phyloP scores from a whole-genome alignment of 306 rosid species.

The Morella rubra region DNA sequence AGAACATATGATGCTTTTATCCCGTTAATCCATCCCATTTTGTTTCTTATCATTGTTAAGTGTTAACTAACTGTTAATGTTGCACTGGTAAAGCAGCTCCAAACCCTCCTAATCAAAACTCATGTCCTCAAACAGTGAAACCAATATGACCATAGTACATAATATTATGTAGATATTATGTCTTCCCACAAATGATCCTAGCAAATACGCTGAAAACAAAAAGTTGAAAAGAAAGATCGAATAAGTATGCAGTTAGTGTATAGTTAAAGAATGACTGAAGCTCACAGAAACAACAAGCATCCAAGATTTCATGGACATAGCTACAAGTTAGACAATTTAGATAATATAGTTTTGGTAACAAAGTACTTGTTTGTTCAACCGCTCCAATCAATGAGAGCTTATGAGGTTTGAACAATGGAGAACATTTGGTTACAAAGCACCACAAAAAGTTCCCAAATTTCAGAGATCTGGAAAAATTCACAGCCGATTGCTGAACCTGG shows the following conservation, averaged over 20 bases:
- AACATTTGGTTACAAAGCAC: constrained; percentile 41
- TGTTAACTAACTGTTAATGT: not conserved
- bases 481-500: constrained; percentile 34
- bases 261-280: not conserved
- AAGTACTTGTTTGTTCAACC: constrained; percentile 31
- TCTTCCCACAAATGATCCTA: not conserved
- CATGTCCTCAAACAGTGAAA: not conserved
- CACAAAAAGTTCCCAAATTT: constrained; percentile 42
- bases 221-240: not conserved
- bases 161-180: not conserved
- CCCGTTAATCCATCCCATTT: not conserved
- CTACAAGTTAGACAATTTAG: constrained; percentile 35
- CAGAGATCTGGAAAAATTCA: constrained; percentile 33
- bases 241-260: not conserved
- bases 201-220: not conserved
- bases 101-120: not conserved
- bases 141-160: not conserved
- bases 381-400: constrained; percentile 32
- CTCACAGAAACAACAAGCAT: not conserved
- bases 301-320: constrained; percentile 1
- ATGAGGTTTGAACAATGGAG: constrained; percentile 33
- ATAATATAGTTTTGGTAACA: constrained; percentile 37
- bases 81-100: constrained; percentile 1
- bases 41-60: not conserved
- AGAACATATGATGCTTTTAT: not conserved